Evolutionary conservation across 345 rosid genomes (phyloP).

Genomic region (Moringa oleifera): DNA sequence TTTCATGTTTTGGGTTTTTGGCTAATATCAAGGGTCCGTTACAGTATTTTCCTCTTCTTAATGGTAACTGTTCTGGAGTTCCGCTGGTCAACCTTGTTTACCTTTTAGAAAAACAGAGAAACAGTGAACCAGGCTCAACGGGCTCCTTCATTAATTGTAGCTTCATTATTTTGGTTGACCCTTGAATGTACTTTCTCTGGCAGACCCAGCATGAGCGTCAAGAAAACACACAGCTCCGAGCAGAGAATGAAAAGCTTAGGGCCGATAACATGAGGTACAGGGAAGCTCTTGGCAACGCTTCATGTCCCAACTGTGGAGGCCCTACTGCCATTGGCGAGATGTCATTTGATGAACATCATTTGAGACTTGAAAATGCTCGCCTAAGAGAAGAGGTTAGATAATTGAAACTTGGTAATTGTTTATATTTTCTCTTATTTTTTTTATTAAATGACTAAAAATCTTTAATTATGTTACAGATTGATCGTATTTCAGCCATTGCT

Average conservation of each 20-base stretch:
- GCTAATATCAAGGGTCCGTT: neutral
- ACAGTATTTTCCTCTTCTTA: neutral
- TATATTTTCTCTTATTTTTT: neutral
- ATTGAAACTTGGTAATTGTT: no score
- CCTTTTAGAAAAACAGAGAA: neutral
- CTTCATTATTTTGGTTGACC: no score
- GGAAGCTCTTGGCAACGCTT: slow-evolving; percentile 85
- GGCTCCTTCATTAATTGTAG: neutral
- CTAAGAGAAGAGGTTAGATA: slow-evolving; percentile 76
- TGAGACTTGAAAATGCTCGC: slow-evolving; percentile 82
- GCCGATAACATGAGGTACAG: slow-evolving; percentile 82
- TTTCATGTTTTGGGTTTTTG: neutral
- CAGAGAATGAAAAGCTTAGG: slow-evolving; percentile 84
- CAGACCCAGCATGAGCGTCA: slow-evolving; percentile 91
- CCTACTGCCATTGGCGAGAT: slow-evolving; percentile 90
- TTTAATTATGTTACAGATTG: slow-evolving; percentile 39
- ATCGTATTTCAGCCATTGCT: slow-evolving; percentile 83
- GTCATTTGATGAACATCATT: slow-evolving; percentile 93
- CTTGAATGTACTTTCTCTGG: neutral
- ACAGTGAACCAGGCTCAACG: no score
- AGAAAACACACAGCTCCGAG: slow-evolving; percentile 73
- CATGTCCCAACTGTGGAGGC: slow-evolving; percentile 96
- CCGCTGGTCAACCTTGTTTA: neutral
- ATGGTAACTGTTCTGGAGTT: no score
- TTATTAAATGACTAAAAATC: neutral